phyloP scores from a whole-genome alignment of 108 stramenopile genomes.

The Skeletonema marinoi region DNA sequence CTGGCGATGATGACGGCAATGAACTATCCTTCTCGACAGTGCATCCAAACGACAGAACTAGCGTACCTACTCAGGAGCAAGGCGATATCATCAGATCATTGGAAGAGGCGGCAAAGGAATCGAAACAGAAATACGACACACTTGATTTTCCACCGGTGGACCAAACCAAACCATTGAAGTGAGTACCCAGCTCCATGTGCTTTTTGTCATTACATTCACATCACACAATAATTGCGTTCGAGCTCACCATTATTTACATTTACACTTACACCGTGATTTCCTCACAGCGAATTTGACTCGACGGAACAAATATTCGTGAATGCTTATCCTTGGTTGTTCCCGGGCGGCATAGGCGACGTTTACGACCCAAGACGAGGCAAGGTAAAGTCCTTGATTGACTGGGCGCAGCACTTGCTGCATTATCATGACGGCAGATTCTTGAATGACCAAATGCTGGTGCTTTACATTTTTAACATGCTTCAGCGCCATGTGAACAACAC shows the following conservation, averaged over 20 bases:
- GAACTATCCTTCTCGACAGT: background rate
- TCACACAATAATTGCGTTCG: too few relatives aligned
- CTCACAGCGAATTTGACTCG: slow-evolving; percentile 2
- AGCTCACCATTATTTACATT: too few relatives aligned
- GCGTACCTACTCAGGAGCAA: background rate
- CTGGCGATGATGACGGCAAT: background rate
- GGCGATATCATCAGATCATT: background rate
- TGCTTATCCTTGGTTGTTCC: slow-evolving; percentile 23
- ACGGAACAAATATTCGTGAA: slow-evolving; percentile 8
- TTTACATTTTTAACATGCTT: slow-evolving; percentile 20
- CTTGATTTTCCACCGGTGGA: background rate
- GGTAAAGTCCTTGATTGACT: background rate
- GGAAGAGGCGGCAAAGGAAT: background rate
- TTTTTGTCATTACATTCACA: too few relatives aligned
- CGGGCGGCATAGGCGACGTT: slow-evolving; percentile 23
- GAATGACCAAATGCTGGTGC: background rate
- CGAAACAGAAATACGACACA: background rate
- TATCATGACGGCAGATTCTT: slow-evolving; percentile 32
- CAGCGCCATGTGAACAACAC: slow-evolving; percentile 9
- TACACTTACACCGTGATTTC: too few relatives aligned
- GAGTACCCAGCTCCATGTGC: background rate
- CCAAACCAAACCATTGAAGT: background rate
- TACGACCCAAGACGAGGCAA: slow-evolving; percentile 17
- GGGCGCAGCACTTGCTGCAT: slow-evolving; percentile 23
- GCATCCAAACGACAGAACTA: background rate